Percentiles rank a stretch among this genome's conserved stretches.
Conservation (phyloP, 2,329 filamentous ascomycete species). For the Cordyceps cicadae region DNA sequence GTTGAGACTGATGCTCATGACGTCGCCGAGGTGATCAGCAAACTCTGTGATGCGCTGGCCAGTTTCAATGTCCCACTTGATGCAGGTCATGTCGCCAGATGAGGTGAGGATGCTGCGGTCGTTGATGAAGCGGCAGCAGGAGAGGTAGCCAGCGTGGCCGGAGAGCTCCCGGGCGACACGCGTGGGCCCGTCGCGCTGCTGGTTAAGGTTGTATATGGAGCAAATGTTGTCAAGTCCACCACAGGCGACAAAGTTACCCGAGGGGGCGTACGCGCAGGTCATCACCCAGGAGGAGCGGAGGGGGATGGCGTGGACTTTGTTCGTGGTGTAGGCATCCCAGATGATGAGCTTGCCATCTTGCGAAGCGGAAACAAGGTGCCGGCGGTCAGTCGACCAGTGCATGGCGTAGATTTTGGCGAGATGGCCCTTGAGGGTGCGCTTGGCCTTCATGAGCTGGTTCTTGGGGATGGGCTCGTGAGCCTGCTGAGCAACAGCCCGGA, state of each 20-base stretch:
- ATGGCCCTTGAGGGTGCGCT: constrained; percentile 94
- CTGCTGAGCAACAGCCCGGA: constrained; percentile 85
- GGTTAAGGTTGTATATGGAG: constrained; percentile 98
- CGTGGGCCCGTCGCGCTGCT: constrained; percentile 88
- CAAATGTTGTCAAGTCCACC: constrained; percentile 99
- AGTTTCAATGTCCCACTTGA: constrained; percentile 99
- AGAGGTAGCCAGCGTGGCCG: constrained; percentile 93
- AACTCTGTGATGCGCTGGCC: constrained; percentile 97
- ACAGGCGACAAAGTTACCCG: constrained; percentile 96
- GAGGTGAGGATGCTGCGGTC: constrained; percentile 96
- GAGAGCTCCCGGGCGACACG: constrained; percentile 92
- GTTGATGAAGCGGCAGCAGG: constrained; percentile 98
- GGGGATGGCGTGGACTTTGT: constrained; percentile 98
- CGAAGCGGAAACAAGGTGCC: constrained; percentile 94
- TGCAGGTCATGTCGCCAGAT: constrained; percentile 98
- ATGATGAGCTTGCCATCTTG: constrained; percentile 99
- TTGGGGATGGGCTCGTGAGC: constrained; percentile 86
- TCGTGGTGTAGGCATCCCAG: constrained; percentile 99
- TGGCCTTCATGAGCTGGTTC: constrained; percentile 91
- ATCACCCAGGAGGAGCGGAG: constrained; percentile 98
- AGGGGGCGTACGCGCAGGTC: constrained; percentile 98
- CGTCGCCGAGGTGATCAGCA: constrained; percentile 93
- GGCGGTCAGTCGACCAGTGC: constrained; percentile 98
- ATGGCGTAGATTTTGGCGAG: constrained; percentile 99
- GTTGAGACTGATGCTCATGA: constrained; percentile 99